Base-by-base conservation (phyloP, 139 green algal species). In the Spirogloea muscicola region DNA sequence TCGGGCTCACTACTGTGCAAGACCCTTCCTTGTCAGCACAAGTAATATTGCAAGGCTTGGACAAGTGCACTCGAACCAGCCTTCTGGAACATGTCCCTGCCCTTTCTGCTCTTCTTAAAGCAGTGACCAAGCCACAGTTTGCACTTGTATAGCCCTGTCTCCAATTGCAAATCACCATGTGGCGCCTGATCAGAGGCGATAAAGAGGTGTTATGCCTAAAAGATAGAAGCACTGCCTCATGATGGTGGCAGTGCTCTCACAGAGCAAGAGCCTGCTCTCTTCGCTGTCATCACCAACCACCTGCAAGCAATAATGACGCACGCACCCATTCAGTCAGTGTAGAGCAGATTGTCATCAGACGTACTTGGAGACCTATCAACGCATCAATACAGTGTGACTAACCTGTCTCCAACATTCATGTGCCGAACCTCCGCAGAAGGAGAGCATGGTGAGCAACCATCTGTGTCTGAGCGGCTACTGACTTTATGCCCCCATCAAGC, bases 201-300 rank as follows among this genome's bases (percentile, higher is more conserved):
- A 92, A 13, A 97, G 84, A 2, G 91, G 87, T 55, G 78, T 91
- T 79, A 98, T 96, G 41, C 94, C 94, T 27, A 98, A 84, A 43
- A 98, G 77, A n/a, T 82, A 36, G 48, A 98, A 94, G 85, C 91
- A 96, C 81, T 92, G 80, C 27, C 92, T 84, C 89, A 98, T 97
- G 13, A 92, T 77, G 0, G 89, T 61, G 9, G 89, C 91, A 0
- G 91, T 96, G 3, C 91, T 88, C 79, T 96, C 88, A 72, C 80
- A 89, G 66, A 98, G 83, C 69, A 97, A 79, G 76, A 98, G 85
- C 1, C 94, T 84, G n/a, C 73, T 89, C 27, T 84, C 86, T 77
- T 99, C 89, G 74, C 93, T 49, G 38, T 88, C 82, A 29, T 42
- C 79, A 63, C 92, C 93, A 13, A 97, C n/a, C 59, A 98, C 92